Evolutionary conservation across 139 green algal species (phyloP).

Genomic region (Yamagishiella unicocca): DNA sequence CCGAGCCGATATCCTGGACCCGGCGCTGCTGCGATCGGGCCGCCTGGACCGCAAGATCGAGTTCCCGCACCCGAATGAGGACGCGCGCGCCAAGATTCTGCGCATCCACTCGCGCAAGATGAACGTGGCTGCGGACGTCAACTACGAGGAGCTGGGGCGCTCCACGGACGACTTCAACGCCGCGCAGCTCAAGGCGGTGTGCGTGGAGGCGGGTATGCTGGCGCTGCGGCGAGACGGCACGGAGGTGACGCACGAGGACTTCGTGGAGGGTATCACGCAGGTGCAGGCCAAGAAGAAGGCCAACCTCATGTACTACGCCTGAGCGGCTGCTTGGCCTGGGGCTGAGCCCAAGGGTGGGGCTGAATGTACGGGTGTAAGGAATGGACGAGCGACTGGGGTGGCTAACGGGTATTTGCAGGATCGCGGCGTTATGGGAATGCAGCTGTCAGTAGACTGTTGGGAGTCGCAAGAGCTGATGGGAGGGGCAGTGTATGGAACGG

Average conservation of each 20-base stretch:
- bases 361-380: background rate
- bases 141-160: constrained; percentile 98
- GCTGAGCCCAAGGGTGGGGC: background rate
- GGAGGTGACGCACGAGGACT: constrained; percentile 98
- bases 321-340: no score
- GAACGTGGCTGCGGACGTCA: constrained; percentile 88
- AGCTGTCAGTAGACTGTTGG: no score
- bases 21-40: constrained; percentile 95
- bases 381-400: no score
- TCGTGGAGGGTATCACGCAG: constrained; percentile 97
- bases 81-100: constrained; percentile 97
- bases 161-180: constrained; percentile 99
- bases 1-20: constrained; percentile 98
- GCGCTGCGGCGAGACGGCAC: constrained; percentile 94
- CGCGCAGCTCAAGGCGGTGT: constrained; percentile 90
- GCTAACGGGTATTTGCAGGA: no score
- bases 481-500: no score
- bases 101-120: constrained; percentile 85
- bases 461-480: no score
- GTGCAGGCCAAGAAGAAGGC: constrained; percentile 99
- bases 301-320: constrained; percentile 95
- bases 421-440: no score
- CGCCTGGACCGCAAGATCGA: constrained; percentile 99
- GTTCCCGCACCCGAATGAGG: constrained; percentile 98
- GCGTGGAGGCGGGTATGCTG: constrained; percentile 99